Base-by-base conservation (phyloP, 139 green algal species). In the Marvania coccoides region DNA sequence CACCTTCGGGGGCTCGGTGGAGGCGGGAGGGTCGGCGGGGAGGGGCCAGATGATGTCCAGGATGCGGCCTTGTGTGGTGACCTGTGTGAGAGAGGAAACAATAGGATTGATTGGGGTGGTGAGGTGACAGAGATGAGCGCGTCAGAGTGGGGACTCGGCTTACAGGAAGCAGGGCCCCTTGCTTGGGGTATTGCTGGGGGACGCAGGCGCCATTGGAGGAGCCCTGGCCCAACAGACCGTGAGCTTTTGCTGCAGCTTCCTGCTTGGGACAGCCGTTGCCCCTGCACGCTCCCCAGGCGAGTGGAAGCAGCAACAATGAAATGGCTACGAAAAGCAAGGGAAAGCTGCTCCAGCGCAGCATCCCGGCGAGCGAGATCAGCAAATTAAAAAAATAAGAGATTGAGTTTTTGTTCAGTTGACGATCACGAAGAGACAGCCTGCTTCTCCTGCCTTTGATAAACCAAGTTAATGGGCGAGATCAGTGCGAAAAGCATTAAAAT, bases 161-260 rank as follows among this genome's bases (percentile, higher is more conserved):
- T 58, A 81, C 67, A 19, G 71, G 70, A 13, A 58, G 31, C 35
- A 82, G 42, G 19, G 38, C 53, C 3, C 67, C 76, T 30, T 55
- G 45, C 12, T 19, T 56, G n/a, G 76, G 76, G 57, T 81, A 83
- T 26, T 31, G 34, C 19, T 77, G 64, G 3, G 51, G 28, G 2
- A 6, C 28, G 28, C 69, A 78, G 8, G 34, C 36, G 34, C 35
- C 15, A 34, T 37, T 48, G 35, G 47, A 24, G 23, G 38, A 12
- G 23, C 13, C 39, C 23, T 26, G 19, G 14, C 73, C 73, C 6
- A 80, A 58, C 13, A 80, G 39, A 6, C 73, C 73, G 13, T 54
- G 55, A 26, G 71, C 36, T 34, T 47, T 47, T 13, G 75, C 70
- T 39, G 37, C 47, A 15, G 31, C 26, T 12, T 56, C 26, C 26